These are phyloP conservation scores for Xylaria palmicola DNA, from an alignment of 495 filamentous ascomycete genomes.

Conservation along the genomic window DNA sequence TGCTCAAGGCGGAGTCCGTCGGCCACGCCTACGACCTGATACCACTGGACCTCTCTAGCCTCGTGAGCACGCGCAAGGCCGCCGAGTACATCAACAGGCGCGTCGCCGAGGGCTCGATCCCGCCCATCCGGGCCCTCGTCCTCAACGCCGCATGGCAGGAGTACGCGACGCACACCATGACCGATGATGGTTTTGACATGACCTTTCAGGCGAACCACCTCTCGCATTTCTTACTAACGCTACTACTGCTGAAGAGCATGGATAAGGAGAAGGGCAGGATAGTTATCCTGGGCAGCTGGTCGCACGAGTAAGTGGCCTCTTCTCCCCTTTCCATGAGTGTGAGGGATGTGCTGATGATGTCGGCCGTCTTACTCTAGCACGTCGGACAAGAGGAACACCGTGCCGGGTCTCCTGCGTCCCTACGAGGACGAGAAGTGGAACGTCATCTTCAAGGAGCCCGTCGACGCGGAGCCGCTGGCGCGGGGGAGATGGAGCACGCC, in stretches of 20 bases:
- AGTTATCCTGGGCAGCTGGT: constrained; percentile 43
- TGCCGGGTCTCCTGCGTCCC: constrained; percentile 3
- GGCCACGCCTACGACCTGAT: constrained; percentile 42
- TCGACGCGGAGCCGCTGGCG: constrained; percentile 31
- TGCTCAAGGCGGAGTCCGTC: constrained; percentile 29
- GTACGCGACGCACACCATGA: constrained; percentile 30
- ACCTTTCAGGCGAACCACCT: constrained; percentile 49
- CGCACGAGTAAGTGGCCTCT: constrained; percentile 36
- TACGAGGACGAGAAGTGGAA: constrained; percentile 30
- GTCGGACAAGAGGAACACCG: constrained; percentile 23
- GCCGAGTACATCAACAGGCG: constrained; percentile 36
- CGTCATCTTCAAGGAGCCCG: constrained; percentile 28
- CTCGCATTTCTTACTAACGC: constrained; percentile 42
- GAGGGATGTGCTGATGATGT: not conserved
- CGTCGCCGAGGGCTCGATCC: constrained; percentile 37
- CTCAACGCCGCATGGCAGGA: constrained; percentile 45
- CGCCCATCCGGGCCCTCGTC: constrained; percentile 45
- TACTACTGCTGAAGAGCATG: constrained; percentile 45
- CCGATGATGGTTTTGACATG: constrained; percentile 40
- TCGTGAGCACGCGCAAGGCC: constrained; percentile 40
- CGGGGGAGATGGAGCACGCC: constrained; percentile 35
- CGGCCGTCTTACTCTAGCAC: constrained; percentile 17
- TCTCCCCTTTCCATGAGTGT: not conserved
- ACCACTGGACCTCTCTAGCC: constrained; percentile 40
- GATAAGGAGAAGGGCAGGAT: constrained; percentile 43